Percentiles rank a stretch among this genome's conserved stretches.
phyloP scores from a whole-genome alignment of 2,329 filamentous ascomycete genomes.

The Aspergillus persii region DNA sequence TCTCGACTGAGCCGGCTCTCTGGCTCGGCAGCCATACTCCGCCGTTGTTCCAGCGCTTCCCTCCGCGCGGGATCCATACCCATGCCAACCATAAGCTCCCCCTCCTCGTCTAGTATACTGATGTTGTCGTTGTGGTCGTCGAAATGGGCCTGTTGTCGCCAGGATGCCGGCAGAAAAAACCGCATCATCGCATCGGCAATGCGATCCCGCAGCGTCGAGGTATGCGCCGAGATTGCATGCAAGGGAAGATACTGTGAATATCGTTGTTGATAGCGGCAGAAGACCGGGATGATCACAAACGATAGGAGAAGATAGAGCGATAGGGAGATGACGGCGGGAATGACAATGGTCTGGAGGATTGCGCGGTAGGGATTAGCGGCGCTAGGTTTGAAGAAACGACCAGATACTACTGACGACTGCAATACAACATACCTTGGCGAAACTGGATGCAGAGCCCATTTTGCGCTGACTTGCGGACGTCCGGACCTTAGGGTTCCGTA shows the following conservation, averaged over 20 bases:
- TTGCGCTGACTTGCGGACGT: background rate
- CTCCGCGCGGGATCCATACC: conserved; percentile 52
- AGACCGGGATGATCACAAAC: conserved; percentile 65
- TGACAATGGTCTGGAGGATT: conserved; percentile 60
- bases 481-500: background rate
- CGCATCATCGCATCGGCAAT: conserved; percentile 42
- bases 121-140: conserved; percentile 53
- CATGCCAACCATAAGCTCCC: conserved; percentile 49
- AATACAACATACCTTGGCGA: conserved; percentile 28
- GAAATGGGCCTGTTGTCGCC: conserved; percentile 44
- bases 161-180: conserved; percentile 44
- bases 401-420: background rate
- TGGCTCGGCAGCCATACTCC: conserved; percentile 39
- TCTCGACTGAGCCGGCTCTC: conserved; percentile 70
- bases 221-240: conserved; percentile 50
- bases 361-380: background rate
- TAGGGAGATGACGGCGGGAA: conserved; percentile 70
- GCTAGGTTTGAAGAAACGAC: background rate
- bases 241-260: conserved; percentile 74
- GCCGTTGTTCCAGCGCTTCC: conserved; percentile 45
- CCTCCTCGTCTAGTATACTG: conserved; percentile 67
- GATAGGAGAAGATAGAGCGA: conserved; percentile 65
- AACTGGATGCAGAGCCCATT: conserved; percentile 31
- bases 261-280: conserved; percentile 66
- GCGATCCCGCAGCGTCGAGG: conserved; percentile 55